These are phyloP conservation scores for Hymenoscyphus fructigenus DNA, from an alignment of 2,329 filamentous ascomycete species.

Conservation along the genomic window DNA sequence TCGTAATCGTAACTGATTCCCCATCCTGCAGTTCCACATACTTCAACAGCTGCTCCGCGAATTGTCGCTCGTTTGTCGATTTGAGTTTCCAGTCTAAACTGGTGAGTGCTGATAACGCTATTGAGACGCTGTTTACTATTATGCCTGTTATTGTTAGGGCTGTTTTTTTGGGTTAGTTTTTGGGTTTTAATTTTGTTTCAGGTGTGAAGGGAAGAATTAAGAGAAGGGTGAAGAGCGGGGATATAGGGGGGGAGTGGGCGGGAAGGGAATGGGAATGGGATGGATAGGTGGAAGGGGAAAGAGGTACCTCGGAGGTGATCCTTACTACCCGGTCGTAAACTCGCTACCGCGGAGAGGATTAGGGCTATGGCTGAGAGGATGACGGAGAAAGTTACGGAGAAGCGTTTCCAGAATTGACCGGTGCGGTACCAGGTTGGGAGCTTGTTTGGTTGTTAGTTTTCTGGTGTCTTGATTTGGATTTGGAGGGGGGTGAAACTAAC, in stretches of 20 bases:
- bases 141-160: conserved; percentile 28
- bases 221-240: not conserved
- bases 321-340: conserved; percentile 11
- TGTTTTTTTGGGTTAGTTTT: conserved; percentile 5
- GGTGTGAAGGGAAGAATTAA: not conserved
- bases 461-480: not conserved
- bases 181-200: not conserved
- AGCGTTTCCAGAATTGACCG: conserved; percentile 31
- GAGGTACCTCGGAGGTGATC: conserved; percentile 18
- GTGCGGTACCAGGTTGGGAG: conserved; percentile 15
- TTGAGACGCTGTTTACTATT: conserved; percentile 26
- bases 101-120: conserved; percentile 28
- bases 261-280: not conserved
- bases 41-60: conserved; percentile 25
- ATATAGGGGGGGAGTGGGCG: not conserved
- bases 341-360: conserved; percentile 23
- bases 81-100: conserved; percentile 30
- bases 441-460: not conserved
- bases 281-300: not conserved
- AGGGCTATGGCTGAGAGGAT: conserved; percentile 21
- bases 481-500: not conserved
- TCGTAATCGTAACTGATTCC: conserved; percentile 20
- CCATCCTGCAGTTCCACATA: conserved; percentile 26
- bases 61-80: conserved; percentile 25
- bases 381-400: conserved; percentile 27